Conservation (phyloP, 306 rosid species). For the Clitoria ternatea region DNA sequence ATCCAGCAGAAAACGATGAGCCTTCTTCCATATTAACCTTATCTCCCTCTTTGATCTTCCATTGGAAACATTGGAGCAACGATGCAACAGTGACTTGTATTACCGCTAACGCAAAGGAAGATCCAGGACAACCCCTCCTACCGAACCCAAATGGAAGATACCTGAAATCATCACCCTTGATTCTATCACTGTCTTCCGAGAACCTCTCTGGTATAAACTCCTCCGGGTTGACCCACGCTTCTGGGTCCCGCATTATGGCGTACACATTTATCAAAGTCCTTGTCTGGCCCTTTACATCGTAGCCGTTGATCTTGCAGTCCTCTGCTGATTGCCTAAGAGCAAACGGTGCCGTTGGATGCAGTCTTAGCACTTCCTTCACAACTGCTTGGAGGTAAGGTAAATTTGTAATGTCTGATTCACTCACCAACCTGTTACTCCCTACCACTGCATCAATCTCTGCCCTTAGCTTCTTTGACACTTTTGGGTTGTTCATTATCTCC, state of each 20-base stretch:
- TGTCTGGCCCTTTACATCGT: constrained; percentile 25
- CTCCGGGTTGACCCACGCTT: constrained; percentile 37
- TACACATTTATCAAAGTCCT: constrained; percentile 39
- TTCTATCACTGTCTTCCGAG: background rate
- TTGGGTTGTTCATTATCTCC: constrained; percentile 38
- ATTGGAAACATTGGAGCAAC: constrained; percentile 42
- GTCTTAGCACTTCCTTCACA: constrained; percentile 39
- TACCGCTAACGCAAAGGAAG: constrained; percentile 29
- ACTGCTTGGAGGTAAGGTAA: constrained; percentile 37
- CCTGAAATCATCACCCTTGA: constrained; percentile 32
- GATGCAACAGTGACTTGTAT: constrained; percentile 31
- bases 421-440: constrained; percentile 28
- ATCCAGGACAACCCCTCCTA: constrained; percentile 47
- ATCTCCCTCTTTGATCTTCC: constrained; percentile 32
- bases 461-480: constrained; percentile 13
- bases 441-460: constrained; percentile 38
- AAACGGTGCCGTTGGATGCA: constrained; percentile 41
- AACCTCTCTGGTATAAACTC: constrained; percentile 48
- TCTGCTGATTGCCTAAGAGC: constrained; percentile 31
- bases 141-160: constrained; percentile 54
- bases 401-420: constrained; percentile 36
- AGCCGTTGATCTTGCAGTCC: constrained; percentile 39
- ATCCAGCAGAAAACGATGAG: constrained; percentile 39
- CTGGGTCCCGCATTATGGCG: constrained; percentile 56
- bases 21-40: constrained; percentile 36